Evolutionary conservation across 306 rosid species (phyloP).

Genomic region (Malus domestica): ASM211411v1 NC_041798.1:13274001-13274500

Average conservation of each 20-base stretch:
- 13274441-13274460: not conserved
- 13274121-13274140: not conserved
- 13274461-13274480: not conserved
- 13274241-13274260: conserved; percentile 21
- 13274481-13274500: conserved; percentile 59
- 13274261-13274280: conserved; percentile 5
- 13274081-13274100: not conserved
- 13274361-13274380: conserved; percentile 3
- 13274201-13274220: conserved; percentile 73
- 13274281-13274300: not conserved
- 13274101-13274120: not conserved
- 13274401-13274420: not conserved
- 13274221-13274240: conserved; percentile 28
- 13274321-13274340: not conserved
- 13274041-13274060: too few relatives aligned
- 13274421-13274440: not conserved
- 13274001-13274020: too few relatives aligned
- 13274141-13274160: too few relatives aligned
- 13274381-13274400: not conserved
- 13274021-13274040: too few relatives aligned
- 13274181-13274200: conserved; percentile 6
- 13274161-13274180: not conserved
- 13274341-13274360: not conserved
- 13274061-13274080: too few relatives aligned
- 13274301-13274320: not conserved